Conservation (phyloP, 495 filamentous ascomycete genomes). For the Aspergillus heteromorphus region DNA sequence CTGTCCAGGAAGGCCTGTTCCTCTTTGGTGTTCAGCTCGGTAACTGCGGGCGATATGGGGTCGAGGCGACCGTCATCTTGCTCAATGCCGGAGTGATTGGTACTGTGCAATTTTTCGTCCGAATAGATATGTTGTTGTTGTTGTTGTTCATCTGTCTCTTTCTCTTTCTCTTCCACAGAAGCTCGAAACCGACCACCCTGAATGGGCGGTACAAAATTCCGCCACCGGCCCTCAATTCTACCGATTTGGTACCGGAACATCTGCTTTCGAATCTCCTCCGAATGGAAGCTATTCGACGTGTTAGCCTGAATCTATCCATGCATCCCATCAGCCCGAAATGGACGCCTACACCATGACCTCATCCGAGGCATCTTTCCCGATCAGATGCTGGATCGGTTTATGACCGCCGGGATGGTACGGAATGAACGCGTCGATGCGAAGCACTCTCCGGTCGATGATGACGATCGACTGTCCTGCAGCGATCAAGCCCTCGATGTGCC, state of each 20-base stretch:
- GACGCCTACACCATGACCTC: slow-evolving; percentile 58
- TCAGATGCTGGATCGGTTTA: slow-evolving; percentile 79
- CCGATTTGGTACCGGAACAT: slow-evolving; percentile 78
- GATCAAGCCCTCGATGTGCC: slow-evolving; percentile 72
- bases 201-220: slow-evolving; percentile 76
- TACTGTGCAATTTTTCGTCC: no score
- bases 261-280: slow-evolving; percentile 55
- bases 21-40: not conserved
- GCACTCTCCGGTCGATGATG: slow-evolving; percentile 67
- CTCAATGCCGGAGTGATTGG: no score
- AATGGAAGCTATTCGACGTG: slow-evolving; percentile 53
- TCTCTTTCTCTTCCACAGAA: not conserved
- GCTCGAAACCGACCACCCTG: slow-evolving; percentile 67
- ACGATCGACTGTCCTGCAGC: slow-evolving; percentile 66
- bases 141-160: slow-evolving; percentile 68
- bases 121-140: no score
- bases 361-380: slow-evolving; percentile 80
- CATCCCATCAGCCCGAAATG: not conserved
- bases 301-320: not conserved
- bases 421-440: slow-evolving; percentile 76
- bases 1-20: slow-evolving; percentile 49
- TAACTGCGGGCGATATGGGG: not conserved
- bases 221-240: slow-evolving; percentile 66
- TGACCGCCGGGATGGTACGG: slow-evolving; percentile 80
- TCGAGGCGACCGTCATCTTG: not conserved